Evolutionary conservation across 768 basidiomycete species (phyloP), one percentile per base, ranked within the genome.

Genomic region (Agrocybe pediades): DNA sequence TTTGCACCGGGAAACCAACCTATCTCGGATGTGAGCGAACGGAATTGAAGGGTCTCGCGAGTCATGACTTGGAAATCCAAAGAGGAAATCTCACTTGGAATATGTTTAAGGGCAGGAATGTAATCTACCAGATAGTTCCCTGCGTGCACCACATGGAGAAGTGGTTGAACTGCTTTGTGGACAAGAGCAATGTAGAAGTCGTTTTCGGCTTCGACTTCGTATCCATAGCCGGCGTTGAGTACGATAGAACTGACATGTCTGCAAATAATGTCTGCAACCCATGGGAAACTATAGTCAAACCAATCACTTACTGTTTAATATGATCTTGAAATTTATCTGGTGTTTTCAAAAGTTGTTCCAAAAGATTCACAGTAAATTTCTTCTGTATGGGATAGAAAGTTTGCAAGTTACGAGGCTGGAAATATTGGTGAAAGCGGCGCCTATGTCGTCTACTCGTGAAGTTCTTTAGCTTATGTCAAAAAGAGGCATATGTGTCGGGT

Each of bases 91-190:
- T 17, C 57, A 69, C 69, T 50, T 30, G 71, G 70, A 27, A 71
- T 51, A 47, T 66, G 58, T 54, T 65, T 68, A 51, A 74, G 57
- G 9, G 60, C 30, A 13, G 74, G 72, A 26, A 73, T 51, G 29
- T 57, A 65, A 27, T 75, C 79, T 2, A 80, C 79, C 8, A 77
- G 57, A 52, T 68, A 78, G 0, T 64, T 62, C 17, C 77, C 75
- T 26, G 70, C 67, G 55, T 73, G 69, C 11, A 70, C 69, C 4
- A 71, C 69, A 29, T 62, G 62, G 57, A 51, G 24, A 50, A 71
- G 41, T 43, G 67, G 60, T 11, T 66, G 51, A 9, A 68, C 58
- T 7, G 71, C 69, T 3, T 62, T 57, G 17, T 77, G 68, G 5
- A 68, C 73, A 3, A 74, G 59, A 6, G 64, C 42, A 8, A 81